Base-by-base conservation (phyloP, 2,329 filamentous ascomycete genomes). In the Trichoderma breve region DNA sequence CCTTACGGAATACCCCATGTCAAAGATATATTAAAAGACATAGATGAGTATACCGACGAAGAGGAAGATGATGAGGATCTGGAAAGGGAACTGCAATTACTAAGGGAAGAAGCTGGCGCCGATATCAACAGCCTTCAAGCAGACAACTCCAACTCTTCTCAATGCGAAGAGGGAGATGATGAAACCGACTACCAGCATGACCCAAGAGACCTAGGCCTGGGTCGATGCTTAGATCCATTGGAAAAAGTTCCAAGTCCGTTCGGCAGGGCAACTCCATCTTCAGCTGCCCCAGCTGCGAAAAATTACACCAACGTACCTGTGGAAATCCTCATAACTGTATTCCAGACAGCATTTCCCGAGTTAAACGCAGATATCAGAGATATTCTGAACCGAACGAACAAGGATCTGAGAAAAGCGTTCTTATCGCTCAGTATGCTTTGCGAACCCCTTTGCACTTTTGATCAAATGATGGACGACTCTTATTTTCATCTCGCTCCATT, bases 281-380 rank as follows among this genome's bases (percentile, higher is more conserved):
- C 14, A 6, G 18, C 30, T 6, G n/a, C 57, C 21, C 26, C 30
- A 53, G 30, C 14, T 21, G 12, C n/a, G 24, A n/a, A 61, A 12
- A 11, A 8, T 12, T 32, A 62, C 32, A 12, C 15, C 30, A 14
- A n/a, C 21, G 43, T 75, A 9, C 55, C 73, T 26, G 58, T 81
- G 1, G 80, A 84, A 39, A 81, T 80, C 28, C 74, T 79, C 14
- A 76, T 72, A 7, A 78, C 81, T n/a, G 75, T 86, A 2, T 81
- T 70, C 21, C 57, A 79, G 57, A 75, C 78, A 18, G 84, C 85
- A 0, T 88, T 86, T 57, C 86, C 86, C 9, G 76, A 82, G 1
- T 74, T 79, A 7, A 74, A 79, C 8, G 83, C 83, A 66, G 79
- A 84, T 65, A 76, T 78, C 7, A 76, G 83, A 2, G 75, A 86